Conservation (phyloP, 805 yeast species). For the Maudiozyma pseudohumilis region DNA sequence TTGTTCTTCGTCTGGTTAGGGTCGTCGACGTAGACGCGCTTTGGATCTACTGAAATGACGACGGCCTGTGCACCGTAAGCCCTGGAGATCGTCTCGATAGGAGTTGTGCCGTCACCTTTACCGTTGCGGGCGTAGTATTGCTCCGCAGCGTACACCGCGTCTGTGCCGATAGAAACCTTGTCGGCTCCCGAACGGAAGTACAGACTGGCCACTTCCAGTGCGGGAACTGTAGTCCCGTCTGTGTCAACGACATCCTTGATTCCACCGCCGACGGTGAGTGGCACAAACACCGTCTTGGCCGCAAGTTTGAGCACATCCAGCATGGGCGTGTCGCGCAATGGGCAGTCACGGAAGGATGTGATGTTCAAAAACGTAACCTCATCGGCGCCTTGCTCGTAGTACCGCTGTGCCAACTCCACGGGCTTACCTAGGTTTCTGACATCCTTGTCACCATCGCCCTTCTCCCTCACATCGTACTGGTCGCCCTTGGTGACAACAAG, state of each 20-base stretch:
- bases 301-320: constrained; percentile 73
- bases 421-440: constrained; percentile 96
- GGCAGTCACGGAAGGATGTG: constrained; percentile 92
- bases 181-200: constrained; percentile 97
- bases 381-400: constrained; percentile 92
- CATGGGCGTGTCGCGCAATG: constrained; percentile 91
- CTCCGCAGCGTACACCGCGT: constrained; percentile 90
- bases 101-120: constrained; percentile 60
- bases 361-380: constrained; percentile 92
- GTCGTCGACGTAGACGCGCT: constrained; percentile 56
- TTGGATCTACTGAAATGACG: constrained; percentile 97
- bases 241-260: constrained; percentile 86
- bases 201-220: constrained; percentile 80
- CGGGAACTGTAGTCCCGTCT: constrained; percentile 67
- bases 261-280: constrained; percentile 97
- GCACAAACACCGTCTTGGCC: constrained; percentile 89
- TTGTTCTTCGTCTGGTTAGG: constrained; percentile 55
- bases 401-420: constrained; percentile 82
- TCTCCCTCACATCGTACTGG: constrained; percentile 93
- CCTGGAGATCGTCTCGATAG: constrained; percentile 86
- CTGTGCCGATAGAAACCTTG: constrained; percentile 95
- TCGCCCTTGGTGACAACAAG: constrained; percentile 98
- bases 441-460: constrained; percentile 38
- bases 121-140: constrained; percentile 52
- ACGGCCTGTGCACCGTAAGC: constrained; percentile 97